Evolutionary conservation across 805 yeast species (phyloP), one percentile per base, ranked within the genome.

Genomic region (Ogataea naganishii): DNA sequence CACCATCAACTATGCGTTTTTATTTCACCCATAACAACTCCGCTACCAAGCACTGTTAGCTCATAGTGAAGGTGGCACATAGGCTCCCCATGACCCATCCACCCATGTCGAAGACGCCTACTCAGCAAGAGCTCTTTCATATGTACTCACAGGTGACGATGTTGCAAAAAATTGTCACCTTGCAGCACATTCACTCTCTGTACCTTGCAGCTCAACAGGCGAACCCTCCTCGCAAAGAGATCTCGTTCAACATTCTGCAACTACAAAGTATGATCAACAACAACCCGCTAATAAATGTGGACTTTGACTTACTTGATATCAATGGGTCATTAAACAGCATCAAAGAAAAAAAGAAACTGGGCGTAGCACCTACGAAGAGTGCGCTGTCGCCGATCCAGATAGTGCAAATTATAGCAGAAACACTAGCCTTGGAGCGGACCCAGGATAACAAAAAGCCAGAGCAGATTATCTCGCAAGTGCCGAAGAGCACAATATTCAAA

Each of bases 141-240:
- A 39, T 46, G 47, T 46, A 49, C 25, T 41, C 47, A 41, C 40
- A 41, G 26, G 55, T 56, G 19, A 51, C 60, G 4, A 43, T 47
- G 6, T 40, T 56, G 17, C 60, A 55, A 30, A 55, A 56, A 37
- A 51, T 56, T 7, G 57, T 56, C 17, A 56, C 62, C 6, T 40
- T 56, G 18, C 62, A 56, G 30, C 58, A 56, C 29, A 49, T 56
- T 4, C 54, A 56, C 28, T 54, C 60, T 13, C 40, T 56, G 29
- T 56, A 47, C 33, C 37, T 49, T 27, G 56, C 58, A 16, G 54
- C 57, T 7, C 49, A 51, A 21, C 56, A 52, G 30, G 35, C 53
- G 2, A 48, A 48, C 25, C 51, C 56, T 2, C 49, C 53, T 13
- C 47, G 55, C 20, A 47, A 45, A 25, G 57, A 52, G n/a, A 44